These are phyloP conservation scores for Anastatica hierochuntica DNA, from an alignment of 345 rosid species.

Conservation along the genomic window DNA sequence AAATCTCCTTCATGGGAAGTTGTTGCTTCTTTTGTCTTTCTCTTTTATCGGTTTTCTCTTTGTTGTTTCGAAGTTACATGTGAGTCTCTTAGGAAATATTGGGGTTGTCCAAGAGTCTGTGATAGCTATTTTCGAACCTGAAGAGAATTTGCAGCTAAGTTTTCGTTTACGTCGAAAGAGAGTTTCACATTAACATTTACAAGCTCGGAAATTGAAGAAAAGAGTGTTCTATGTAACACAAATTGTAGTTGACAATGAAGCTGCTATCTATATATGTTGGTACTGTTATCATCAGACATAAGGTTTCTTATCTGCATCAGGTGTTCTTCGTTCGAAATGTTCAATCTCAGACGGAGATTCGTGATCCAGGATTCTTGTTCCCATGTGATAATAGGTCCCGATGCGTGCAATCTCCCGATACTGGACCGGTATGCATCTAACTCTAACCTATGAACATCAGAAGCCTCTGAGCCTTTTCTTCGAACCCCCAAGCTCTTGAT, in stretches of 20 bases:
- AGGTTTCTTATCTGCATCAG: slow-evolving; percentile 63
- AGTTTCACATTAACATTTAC: background rate
- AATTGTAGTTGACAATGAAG: too few relatives aligned
- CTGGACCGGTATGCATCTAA: slow-evolving; percentile 57
- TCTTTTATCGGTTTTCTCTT: too few relatives aligned
- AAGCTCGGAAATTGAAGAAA: background rate
- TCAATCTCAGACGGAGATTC: slow-evolving; percentile 61
- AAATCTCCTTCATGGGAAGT: background rate
- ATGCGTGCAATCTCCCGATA: slow-evolving; percentile 62
- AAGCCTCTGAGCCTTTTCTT: slow-evolving; percentile 28
- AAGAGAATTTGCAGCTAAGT: background rate
- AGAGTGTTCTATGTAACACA: slow-evolving; percentile 10
- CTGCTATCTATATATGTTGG: slow-evolving; percentile 44
- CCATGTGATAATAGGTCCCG: slow-evolving; percentile 69
- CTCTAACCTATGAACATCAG: slow-evolving; percentile 58
- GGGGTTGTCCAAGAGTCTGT: background rate
- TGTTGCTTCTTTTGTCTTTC: background rate
- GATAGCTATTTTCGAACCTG: background rate
- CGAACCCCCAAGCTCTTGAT: background rate
- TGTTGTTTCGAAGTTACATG: slow-evolving; percentile 2
- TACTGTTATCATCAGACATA: slow-evolving; percentile 47
- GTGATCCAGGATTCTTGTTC: slow-evolving; percentile 82
- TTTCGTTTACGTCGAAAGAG: too few relatives aligned
- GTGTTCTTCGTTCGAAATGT: slow-evolving; percentile 80
- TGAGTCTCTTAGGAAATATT: background rate